These are phyloP conservation scores for Cenchrus americanus DNA, from an alignment of 176 grass and related monocot genomes.

Conservation along the genomic window DNA sequence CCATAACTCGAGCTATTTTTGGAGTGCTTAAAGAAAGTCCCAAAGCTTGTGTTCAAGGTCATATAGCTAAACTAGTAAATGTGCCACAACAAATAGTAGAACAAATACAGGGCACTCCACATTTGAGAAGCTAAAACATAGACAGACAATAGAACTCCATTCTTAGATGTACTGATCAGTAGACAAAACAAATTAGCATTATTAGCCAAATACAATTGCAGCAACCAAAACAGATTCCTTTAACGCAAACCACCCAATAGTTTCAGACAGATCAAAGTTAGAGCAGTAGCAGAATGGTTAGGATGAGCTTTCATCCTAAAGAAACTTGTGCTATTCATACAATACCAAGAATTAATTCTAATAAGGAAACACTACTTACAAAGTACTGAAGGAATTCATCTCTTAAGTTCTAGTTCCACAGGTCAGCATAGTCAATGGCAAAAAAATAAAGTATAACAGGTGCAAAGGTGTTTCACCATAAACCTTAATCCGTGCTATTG, in stretches of 20 bases:
- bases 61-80: conserved; percentile 8
- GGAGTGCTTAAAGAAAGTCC: conserved; percentile 28
- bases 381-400: conserved; percentile 16
- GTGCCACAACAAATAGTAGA: conserved; percentile 4
- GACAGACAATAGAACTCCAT: not conserved
- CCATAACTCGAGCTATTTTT: conserved; percentile 14
- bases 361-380: conserved; percentile 17
- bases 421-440: not conserved
- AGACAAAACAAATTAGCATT: not conserved
- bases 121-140: conserved; percentile 22
- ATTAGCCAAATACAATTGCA: conserved; percentile 14
- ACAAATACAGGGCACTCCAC: not conserved
- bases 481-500: conserved; percentile 8
- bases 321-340: not conserved
- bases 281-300: conserved; percentile 9
- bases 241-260: not conserved
- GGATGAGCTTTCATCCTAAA: conserved; percentile 16
- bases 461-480: conserved; percentile 27
- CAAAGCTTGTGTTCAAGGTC: not conserved
- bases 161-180: conserved; percentile 13
- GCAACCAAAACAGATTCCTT: conserved; percentile 24
- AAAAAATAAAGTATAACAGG: conserved; percentile 11
- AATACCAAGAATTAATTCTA: conserved; percentile 31
- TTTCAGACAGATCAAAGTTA: conserved; percentile 1
- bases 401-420: conserved; percentile 8